These are phyloP conservation scores for Haberlea rhodopensis DNA, from an alignment of 257 asterid species.

Conservation along the genomic window DNA sequence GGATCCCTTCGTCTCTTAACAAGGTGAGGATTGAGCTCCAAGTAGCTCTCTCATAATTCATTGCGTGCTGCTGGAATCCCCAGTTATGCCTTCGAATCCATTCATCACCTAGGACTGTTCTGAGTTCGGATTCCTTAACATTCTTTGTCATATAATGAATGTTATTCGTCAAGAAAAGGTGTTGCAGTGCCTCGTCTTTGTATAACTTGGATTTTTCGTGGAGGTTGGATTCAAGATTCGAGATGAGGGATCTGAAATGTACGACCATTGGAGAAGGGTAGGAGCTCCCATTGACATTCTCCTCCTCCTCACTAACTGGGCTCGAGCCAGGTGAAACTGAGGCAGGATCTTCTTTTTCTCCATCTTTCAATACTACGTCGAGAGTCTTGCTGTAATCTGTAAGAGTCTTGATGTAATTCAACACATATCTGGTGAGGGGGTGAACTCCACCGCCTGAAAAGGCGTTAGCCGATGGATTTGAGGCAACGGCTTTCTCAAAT, in stretches of 20 bases:
- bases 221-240: slow-evolving; percentile 59
- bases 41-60: slow-evolving; percentile 81
- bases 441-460: slow-evolving; percentile 85
- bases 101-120: slow-evolving; percentile 61
- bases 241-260: slow-evolving; percentile 60
- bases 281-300: slow-evolving; percentile 16
- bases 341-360: slow-evolving; percentile 30
- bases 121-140: slow-evolving; percentile 60
- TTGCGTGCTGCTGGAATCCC: slow-evolving; percentile 82
- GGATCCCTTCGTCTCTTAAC: slow-evolving; percentile 68
- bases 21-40: slow-evolving; percentile 86
- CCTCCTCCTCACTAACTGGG: slow-evolving; percentile 53
- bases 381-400: slow-evolving; percentile 64
- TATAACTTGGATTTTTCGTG: slow-evolving; percentile 69
- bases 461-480: slow-evolving; percentile 53
- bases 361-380: slow-evolving; percentile 60
- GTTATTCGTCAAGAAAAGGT: slow-evolving; percentile 87
- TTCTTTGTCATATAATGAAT: slow-evolving; percentile 85
- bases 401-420: slow-evolving; percentile 74
- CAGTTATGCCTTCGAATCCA: slow-evolving; percentile 80
- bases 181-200: slow-evolving; percentile 71
- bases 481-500: slow-evolving; percentile 67
- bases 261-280: slow-evolving; percentile 43
- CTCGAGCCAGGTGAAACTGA: slow-evolving; percentile 47
- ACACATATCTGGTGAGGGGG: slow-evolving; percentile 73